Evolutionary conservation across 371 early-diverging fungal species (phyloP).

Genomic region (Apophysomyces trapeziformis): DNA sequence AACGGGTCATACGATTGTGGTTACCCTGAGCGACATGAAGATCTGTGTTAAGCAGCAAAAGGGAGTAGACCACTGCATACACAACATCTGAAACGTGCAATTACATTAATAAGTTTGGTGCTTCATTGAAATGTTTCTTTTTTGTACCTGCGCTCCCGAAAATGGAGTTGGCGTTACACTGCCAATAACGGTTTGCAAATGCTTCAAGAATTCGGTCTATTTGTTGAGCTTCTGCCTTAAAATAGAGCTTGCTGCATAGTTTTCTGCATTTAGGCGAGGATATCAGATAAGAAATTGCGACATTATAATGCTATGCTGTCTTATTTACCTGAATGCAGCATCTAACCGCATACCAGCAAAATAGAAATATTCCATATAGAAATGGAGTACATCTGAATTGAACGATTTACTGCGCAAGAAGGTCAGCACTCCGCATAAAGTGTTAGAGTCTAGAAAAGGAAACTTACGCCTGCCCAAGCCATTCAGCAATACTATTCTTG

Average conservation of each 20-base stretch:
- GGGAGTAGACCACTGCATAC: constrained; percentile 80
- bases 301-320: constrained; percentile 3
- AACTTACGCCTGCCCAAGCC: constrained; percentile 50
- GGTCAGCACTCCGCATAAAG: too few species aligned
- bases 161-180: constrained; percentile 72
- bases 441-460: too few species aligned
- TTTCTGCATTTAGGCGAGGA: constrained; percentile 27
- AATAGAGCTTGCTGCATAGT: constrained; percentile 76
- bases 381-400: constrained; percentile 58
- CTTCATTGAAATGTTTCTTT: neutral
- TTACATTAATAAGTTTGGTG: neutral
- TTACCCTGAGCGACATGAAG: constrained; percentile 76
- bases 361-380: constrained; percentile 79
- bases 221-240: constrained; percentile 92
- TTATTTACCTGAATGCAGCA: constrained; percentile 69
- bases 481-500: constrained; percentile 50
- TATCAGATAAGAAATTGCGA: neutral
- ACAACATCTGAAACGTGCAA: constrained; percentile 59
- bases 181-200: constrained; percentile 82
- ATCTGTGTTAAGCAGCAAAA: constrained; percentile 90
- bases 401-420: constrained; percentile 38
- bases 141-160: constrained; percentile 53
- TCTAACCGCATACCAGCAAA: constrained; percentile 77
- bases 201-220: constrained; percentile 88
- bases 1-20: constrained; percentile 56